A percentile compares a stretch with the other conserved stretches of the same genome.
Evolutionary conservation across 1,284 basidiomycete species (phyloP).

Genomic region (Sporisorium exsertum): DNA sequence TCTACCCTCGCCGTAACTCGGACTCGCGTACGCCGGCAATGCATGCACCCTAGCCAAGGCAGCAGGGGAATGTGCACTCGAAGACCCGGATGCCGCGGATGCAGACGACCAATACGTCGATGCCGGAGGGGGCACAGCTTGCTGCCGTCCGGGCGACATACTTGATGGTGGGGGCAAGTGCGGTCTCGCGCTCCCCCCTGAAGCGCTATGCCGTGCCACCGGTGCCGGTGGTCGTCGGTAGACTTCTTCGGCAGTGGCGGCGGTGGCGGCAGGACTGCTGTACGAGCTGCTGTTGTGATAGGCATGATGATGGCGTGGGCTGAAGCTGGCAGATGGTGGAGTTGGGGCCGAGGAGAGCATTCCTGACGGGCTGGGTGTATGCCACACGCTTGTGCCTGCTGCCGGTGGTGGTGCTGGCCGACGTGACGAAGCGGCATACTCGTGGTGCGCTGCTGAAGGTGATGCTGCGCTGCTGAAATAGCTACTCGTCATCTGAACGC

Average conservation of each 20-base stretch:
- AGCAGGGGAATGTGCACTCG: neutral
- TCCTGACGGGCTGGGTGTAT: constrained; percentile 17
- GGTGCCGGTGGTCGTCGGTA: neutral
- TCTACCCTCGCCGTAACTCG: neutral
- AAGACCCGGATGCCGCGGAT: neutral
- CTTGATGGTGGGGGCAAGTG: constrained; percentile 1
- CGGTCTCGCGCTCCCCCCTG: neutral
- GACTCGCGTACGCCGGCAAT: neutral
- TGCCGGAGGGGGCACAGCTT: neutral
- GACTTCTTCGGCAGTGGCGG: neutral
- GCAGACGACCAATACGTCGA: neutral
- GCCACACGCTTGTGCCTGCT: constrained; percentile 8
- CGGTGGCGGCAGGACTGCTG: neutral
- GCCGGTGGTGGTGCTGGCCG: neutral
- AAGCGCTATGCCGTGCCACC: neutral
- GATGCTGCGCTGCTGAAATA: constrained; percentile 7
- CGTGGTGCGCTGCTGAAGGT: neutral
- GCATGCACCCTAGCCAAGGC: neutral
- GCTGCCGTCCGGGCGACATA: constrained; percentile 12
- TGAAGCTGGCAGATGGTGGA: constrained; percentile 15
- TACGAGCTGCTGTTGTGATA: constrained; percentile 1
- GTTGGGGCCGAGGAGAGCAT: constrained; percentile 12
- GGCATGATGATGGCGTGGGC: constrained; percentile 4
- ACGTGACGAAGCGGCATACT: neutral
- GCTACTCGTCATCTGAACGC: constrained; percentile 17